phyloP scores from a whole-genome alignment of 169 alveolate species.

The Plasmodium chabaudi region DNA sequence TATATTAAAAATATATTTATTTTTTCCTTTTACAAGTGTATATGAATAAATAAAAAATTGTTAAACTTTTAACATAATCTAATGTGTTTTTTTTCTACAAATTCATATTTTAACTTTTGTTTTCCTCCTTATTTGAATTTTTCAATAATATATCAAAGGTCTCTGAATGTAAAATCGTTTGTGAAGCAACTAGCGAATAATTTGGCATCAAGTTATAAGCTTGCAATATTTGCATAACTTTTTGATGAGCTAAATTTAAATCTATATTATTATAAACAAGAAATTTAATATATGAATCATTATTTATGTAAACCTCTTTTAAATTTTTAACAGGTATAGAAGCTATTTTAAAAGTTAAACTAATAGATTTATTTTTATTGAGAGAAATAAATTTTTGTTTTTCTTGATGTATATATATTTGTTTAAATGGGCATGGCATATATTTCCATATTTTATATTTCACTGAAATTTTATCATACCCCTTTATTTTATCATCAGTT shows the following conservation, averaged over 20 bases:
- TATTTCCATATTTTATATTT: constrained; percentile 58
- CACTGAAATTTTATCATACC: constrained; percentile 8
- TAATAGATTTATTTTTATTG: constrained; percentile 20
- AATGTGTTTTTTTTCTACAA: background rate
- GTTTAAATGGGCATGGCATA: constrained; percentile 73
- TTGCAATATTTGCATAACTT: constrained; percentile 50
- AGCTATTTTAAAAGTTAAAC: constrained; percentile 37
- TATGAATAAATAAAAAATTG: no score
- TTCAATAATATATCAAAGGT: constrained; percentile 37
- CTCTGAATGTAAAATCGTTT: constrained; percentile 39
- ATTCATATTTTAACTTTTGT: background rate
- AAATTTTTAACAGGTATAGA: constrained; percentile 47
- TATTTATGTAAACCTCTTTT: constrained; percentile 65
- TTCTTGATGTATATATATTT: background rate
- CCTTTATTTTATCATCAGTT: constrained; percentile 2
- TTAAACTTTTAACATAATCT: background rate
- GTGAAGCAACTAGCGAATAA: constrained; percentile 71
- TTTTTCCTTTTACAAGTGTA: no score
- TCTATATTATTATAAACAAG: constrained; percentile 56
- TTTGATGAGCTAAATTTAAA: constrained; percentile 66
- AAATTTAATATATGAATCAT: constrained; percentile 50
- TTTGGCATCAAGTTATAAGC: constrained; percentile 53
- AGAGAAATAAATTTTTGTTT: background rate
- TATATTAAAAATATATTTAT: no score
- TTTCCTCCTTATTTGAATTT: constrained; percentile 1